phyloP scores from a whole-genome alignment of 2,329 filamentous ascomycete species.

The Acrocalymma vagum region DNA sequence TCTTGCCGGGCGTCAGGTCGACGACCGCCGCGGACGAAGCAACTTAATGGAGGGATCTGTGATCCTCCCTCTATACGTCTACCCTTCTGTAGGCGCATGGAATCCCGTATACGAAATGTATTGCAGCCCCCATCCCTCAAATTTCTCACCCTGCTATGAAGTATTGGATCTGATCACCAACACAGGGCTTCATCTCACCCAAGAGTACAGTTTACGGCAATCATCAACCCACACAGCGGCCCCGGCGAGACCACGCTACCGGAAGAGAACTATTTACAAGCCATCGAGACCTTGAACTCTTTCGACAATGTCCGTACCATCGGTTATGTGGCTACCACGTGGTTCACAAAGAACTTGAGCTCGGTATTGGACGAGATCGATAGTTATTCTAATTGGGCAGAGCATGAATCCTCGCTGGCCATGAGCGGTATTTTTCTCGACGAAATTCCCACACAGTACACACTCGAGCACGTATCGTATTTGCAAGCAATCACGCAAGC shows the following conservation, averaged over 20 bases:
- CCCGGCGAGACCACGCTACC: constrained; percentile 55
- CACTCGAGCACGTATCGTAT: constrained; percentile 24
- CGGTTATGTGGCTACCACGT: constrained; percentile 61
- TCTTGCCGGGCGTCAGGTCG: no score
- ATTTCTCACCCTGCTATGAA: constrained; percentile 4
- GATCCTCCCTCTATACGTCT: constrained; percentile 60
- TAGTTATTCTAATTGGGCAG: constrained; percentile 56
- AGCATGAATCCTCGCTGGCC: constrained; percentile 47
- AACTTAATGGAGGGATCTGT: constrained; percentile 41
- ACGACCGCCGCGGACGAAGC: constrained; percentile 12
- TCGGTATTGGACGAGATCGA: constrained; percentile 50
- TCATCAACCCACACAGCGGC: constrained; percentile 59
- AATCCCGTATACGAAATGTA: constrained; percentile 55
- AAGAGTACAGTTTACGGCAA: constrained; percentile 58
- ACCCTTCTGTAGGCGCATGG: constrained; percentile 58
- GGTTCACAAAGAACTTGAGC: constrained; percentile 41
- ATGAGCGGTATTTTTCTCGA: constrained; percentile 61
- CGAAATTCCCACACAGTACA: constrained; percentile 50
- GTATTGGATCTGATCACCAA: constrained; percentile 18
- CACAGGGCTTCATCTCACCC: constrained; percentile 40
- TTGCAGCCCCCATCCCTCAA: constrained; percentile 9
- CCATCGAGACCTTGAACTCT: constrained; percentile 50
- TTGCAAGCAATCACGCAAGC: constrained; percentile 26
- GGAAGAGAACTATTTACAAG: constrained; percentile 54
- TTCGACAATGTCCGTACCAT: constrained; percentile 59